These are phyloP conservation scores for Marasmius tenuissimus DNA, from an alignment of 1,284 basidiomycete genomes.

Conservation along the genomic window DNA sequence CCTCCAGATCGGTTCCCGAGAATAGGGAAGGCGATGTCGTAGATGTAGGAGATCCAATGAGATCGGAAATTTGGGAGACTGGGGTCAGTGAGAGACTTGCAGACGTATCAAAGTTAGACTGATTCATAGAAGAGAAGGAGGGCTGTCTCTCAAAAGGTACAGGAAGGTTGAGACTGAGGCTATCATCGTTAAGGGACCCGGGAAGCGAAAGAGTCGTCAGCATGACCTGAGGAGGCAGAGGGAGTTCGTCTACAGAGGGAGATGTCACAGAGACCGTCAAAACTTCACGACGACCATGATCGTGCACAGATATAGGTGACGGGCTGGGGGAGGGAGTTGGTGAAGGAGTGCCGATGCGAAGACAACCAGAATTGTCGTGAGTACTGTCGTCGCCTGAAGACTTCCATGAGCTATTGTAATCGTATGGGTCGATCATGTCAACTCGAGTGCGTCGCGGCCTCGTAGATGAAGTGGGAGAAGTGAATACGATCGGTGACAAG, in stretches of 20 bases:
- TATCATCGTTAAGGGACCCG: constrained; percentile 1
- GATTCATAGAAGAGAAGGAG: background rate
- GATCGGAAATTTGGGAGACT: background rate
- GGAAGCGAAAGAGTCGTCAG: constrained; percentile 13
- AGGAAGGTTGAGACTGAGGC: constrained; percentile 1
- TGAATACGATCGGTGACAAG: constrained; percentile 30
- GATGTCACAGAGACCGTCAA: constrained; percentile 8
- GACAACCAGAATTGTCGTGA: constrained; percentile 11
- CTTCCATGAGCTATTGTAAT: constrained; percentile 19
- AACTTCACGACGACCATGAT: background rate
- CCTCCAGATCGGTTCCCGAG: background rate
- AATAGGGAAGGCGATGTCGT: background rate
- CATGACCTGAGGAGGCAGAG: background rate
- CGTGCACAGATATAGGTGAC: constrained; percentile 7
- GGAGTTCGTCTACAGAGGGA: constrained; percentile 10
- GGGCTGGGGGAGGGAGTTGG: constrained; percentile 3
- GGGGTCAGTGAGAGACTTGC: background rate
- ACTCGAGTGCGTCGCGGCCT: constrained; percentile 4
- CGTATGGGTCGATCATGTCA: constrained; percentile 17
- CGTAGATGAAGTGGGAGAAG: constrained; percentile 30
- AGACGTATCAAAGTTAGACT: background rate
- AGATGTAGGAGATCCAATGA: background rate
- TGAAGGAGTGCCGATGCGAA: constrained; percentile 11
- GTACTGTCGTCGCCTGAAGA: constrained; percentile 16
- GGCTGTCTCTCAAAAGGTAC: background rate